Evolutionary conservation across 2,329 filamentous ascomycete species (phyloP).

Genomic region (Trichoderma koningii): DNA sequence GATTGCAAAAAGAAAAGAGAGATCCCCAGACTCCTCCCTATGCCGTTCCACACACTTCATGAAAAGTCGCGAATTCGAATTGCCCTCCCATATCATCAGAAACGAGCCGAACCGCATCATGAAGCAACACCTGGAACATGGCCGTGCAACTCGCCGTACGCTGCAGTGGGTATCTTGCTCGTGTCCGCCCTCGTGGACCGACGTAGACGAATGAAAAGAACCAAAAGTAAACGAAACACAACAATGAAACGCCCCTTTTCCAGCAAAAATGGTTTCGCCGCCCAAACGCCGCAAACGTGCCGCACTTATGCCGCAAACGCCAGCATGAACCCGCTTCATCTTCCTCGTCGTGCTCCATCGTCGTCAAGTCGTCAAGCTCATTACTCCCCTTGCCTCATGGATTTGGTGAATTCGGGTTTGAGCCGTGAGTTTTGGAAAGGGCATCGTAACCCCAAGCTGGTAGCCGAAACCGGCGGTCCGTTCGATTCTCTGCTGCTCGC

Average conservation of each 20-base stretch:
- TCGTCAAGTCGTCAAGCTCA: not conserved
- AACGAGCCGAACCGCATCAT: not conserved
- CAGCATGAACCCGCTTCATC: not conserved
- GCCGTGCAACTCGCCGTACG: not conserved
- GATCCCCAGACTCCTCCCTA: not conserved
- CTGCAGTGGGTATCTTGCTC: conserved; percentile 5
- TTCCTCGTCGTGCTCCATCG: not conserved
- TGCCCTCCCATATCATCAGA: not conserved
- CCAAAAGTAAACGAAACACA: not conserved
- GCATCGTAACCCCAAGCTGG: conserved; percentile 39
- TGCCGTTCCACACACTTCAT: not conserved
- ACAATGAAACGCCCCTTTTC: not conserved
- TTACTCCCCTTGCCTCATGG: not conserved
- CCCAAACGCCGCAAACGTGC: conserved; percentile 12
- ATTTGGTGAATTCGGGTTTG: not conserved
- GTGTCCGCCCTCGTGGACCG: not conserved
- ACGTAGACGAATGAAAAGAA: not conserved
- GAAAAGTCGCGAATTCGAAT: not conserved
- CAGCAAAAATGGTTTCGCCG: not conserved
- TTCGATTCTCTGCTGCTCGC: conserved; percentile 38
- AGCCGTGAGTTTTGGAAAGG: not conserved
- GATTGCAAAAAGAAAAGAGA: not conserved
- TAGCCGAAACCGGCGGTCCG: conserved; percentile 33
- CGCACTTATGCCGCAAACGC: conserved; percentile 23
- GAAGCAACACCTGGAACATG: not conserved